Evolutionary conservation across 2,329 filamentous ascomycete genomes (phyloP).

Genomic region (Fusarium sp.): DNA sequence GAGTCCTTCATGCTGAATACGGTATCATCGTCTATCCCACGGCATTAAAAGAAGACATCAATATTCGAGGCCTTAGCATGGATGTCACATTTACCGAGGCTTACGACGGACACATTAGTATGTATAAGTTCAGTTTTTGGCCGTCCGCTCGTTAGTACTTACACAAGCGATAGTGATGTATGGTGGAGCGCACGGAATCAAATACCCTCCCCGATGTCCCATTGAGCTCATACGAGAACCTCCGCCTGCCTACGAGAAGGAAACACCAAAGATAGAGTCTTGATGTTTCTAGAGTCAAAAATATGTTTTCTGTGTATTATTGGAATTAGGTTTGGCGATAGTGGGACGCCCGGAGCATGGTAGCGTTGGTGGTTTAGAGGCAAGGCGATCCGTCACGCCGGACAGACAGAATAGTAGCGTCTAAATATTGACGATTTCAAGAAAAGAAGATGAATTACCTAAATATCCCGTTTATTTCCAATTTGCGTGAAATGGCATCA

Average conservation of each 20-base stretch:
- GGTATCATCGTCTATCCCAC: conserved; percentile 53
- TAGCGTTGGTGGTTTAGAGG: conserved; percentile 5
- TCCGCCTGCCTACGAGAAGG: conserved; percentile 47
- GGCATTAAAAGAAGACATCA: conserved; percentile 48
- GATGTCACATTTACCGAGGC: conserved; percentile 50
- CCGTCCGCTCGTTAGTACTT: background rate
- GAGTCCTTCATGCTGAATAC: conserved; percentile 49
- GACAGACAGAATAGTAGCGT: background rate
- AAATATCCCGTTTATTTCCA: background rate
- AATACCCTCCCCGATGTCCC: conserved; percentile 48
- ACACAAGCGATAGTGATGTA: conserved; percentile 46
- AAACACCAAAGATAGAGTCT: conserved; percentile 8
- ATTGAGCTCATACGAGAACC: conserved; percentile 50
- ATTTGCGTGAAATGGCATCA: background rate
- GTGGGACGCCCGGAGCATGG: conserved; percentile 5
- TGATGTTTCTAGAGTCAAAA: background rate
- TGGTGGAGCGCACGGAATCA: conserved; percentile 38
- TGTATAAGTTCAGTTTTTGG: background rate
- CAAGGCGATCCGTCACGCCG: background rate
- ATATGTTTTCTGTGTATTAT: conserved; percentile 1
- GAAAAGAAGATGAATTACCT: background rate
- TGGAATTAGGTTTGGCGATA: conserved; percentile 3
- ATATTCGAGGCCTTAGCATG: conserved; percentile 43
- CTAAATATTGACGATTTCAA: conserved; percentile 2
- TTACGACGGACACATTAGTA: conserved; percentile 49